phyloP scores from a whole-genome alignment of 164 flowering plant genomes.

The Saururus chinensis region DNA sequence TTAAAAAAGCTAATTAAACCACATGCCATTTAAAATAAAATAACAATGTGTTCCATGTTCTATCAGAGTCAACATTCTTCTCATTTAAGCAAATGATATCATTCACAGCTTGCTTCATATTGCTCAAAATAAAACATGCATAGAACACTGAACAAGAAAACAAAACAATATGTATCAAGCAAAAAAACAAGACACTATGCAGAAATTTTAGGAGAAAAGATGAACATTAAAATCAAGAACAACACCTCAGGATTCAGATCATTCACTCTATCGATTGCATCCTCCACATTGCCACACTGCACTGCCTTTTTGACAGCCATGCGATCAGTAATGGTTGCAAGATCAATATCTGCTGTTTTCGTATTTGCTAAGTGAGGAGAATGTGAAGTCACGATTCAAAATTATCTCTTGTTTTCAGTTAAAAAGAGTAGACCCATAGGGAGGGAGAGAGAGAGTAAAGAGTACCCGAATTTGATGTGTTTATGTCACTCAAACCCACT shows the following conservation, averaged over 20 bases:
- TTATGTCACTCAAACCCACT: neutral
- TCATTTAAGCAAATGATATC: neutral
- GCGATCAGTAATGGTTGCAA: slow-evolving; percentile 77
- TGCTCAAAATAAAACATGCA: no score
- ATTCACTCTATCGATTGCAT: slow-evolving; percentile 92
- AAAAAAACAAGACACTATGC: neutral
- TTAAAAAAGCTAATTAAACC: no score
- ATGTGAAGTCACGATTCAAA: neutral
- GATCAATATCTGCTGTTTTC: slow-evolving; percentile 76
- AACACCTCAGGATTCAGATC: slow-evolving; percentile 88
- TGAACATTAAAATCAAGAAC: no score
- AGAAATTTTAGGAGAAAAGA: neutral
- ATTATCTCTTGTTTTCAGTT: neutral
- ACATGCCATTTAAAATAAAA: no score
- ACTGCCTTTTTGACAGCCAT: slow-evolving; percentile 95
- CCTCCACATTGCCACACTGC: slow-evolving; percentile 83
- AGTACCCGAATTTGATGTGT: neutral
- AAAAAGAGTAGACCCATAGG: neutral
- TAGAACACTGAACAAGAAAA: neutral
- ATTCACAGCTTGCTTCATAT: neutral
- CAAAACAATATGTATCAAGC: no score
- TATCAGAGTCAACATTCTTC: no score
- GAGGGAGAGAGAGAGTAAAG: no score
- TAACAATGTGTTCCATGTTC: no score
- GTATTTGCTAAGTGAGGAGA: neutral